A percentile compares a stretch with the other conserved stretches of the same genome.
phyloP scores from a whole-genome alignment of 768 basidiomycete species.

The Suillus discolor region DNA sequence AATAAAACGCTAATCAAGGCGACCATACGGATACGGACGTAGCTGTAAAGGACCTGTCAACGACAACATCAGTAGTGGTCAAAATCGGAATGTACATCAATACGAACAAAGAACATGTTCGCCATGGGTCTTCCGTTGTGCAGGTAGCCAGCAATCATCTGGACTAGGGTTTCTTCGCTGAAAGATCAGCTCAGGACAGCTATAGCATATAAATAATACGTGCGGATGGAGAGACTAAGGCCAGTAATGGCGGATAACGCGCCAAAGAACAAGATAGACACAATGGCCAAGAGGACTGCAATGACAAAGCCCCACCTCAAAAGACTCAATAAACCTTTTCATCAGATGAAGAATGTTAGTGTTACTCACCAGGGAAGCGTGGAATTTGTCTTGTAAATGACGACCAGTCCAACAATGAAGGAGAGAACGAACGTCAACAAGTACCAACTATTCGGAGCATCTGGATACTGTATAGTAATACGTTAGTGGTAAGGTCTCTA shows the following conservation, averaged over 20 bases:
- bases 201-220: slow-evolving; percentile 11
- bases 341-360: background rate
- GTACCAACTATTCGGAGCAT: slow-evolving; percentile 38
- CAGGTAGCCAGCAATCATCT: slow-evolving; percentile 41
- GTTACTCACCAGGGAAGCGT: slow-evolving; percentile 54
- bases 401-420: slow-evolving; percentile 55
- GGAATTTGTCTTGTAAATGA: slow-evolving; percentile 54
- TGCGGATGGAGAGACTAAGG: slow-evolving; percentile 17
- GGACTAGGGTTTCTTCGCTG: slow-evolving; percentile 28
- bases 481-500: background rate
- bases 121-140: slow-evolving; percentile 41
- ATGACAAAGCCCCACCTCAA: slow-evolving; percentile 53
- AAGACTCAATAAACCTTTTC: background rate
- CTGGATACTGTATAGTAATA: slow-evolving; percentile 30
- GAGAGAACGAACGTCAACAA: slow-evolving; percentile 22
- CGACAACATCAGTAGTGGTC: slow-evolving; percentile 39
- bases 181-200: background rate
- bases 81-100: slow-evolving; percentile 12
- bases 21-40: slow-evolving; percentile 13
- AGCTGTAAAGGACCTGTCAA: slow-evolving; percentile 44
- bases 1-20: background rate
- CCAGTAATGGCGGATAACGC: slow-evolving; percentile 57
- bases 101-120: slow-evolving; percentile 41
- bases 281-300: slow-evolving; percentile 49
- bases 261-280: slow-evolving; percentile 55